Conservation (phyloP, 1,284 basidiomycete genomes). For the Prillingera fragicola region DNA sequence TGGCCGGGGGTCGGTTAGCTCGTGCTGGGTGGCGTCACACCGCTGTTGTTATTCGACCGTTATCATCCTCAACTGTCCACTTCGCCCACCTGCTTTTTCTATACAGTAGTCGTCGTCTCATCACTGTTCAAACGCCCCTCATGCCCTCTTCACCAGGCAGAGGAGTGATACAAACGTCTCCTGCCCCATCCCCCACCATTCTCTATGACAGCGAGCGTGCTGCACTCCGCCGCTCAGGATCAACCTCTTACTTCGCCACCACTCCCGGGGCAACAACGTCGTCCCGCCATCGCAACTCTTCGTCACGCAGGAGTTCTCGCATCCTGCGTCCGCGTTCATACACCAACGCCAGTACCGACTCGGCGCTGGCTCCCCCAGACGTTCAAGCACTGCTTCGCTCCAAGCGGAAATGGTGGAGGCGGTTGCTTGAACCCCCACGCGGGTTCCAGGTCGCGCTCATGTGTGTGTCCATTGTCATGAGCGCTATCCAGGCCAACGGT, state of each 20-base stretch:
- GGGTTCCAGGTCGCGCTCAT: conserved; percentile 30
- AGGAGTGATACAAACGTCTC: too few relatives aligned
- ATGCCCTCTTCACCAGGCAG: too few relatives aligned
- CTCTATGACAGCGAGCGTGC: conserved; percentile 5
- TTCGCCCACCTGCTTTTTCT: too few relatives aligned
- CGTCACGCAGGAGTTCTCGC: not conserved
- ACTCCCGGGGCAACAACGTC: not conserved
- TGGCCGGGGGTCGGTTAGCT: too few relatives aligned
- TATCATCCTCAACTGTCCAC: too few relatives aligned
- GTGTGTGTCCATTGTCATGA: conserved; percentile 33
- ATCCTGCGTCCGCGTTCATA: not conserved
- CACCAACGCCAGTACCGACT: too few relatives aligned
- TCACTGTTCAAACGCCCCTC: too few relatives aligned
- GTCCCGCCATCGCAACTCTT: not conserved
- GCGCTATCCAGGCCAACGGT: conserved; percentile 46
- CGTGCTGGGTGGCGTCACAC: too few relatives aligned
- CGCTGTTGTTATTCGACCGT: too few relatives aligned
- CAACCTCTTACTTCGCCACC: too few relatives aligned
- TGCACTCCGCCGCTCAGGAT: too few relatives aligned
- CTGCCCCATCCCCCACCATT: conserved; percentile 4
- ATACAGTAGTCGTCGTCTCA: too few relatives aligned
- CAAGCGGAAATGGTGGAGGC: conserved; percentile 27
- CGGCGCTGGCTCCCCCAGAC: conserved; percentile 26
- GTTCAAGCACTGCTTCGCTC: conserved; percentile 22
- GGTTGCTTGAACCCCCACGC: conserved; percentile 23